Evolutionary conservation across 148 eudicot genomes (phyloP).

Genomic region (Arbutus unedo): DNA sequence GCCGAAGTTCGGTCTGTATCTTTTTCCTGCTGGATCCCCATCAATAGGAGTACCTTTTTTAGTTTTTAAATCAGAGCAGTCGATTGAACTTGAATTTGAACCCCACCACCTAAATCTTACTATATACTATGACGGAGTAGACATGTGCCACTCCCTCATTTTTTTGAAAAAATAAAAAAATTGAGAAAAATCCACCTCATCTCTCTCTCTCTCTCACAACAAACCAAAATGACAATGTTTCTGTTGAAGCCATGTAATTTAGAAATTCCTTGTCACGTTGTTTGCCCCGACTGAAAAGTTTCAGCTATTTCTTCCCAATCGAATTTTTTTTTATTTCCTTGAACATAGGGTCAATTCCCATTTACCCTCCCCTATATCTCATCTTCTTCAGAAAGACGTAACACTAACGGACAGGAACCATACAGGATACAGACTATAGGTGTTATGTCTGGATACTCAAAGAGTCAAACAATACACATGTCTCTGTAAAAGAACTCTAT

Average conservation of each 20-base stretch:
- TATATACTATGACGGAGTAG: no score
- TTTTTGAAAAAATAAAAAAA: no score
- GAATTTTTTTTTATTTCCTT: neutral
- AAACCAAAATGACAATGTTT: neutral
- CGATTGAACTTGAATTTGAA: neutral
- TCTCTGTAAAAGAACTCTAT: neutral
- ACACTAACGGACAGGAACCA: neutral
- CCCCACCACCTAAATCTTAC: neutral
- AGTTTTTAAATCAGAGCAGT: neutral
- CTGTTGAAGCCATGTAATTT: neutral
- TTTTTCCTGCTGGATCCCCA: neutral
- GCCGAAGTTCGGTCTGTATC: neutral
- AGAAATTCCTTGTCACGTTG: neutral
- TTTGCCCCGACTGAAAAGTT: neutral
- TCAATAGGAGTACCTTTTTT: neutral
- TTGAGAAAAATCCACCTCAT: neutral
- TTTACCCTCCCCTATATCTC: neutral
- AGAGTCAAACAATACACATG: neutral
- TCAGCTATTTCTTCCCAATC: neutral
- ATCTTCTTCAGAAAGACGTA: neutral
- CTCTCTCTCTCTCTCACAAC: neutral
- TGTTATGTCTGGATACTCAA: neutral
- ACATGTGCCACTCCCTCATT: neutral
- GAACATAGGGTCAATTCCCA: neutral
- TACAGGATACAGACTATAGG: neutral